Evolutionary conservation across 2,329 filamentous ascomycete genomes (phyloP), one percentile per base, ranked within the genome.

Genomic region (Diplocarpon mali): DNA sequence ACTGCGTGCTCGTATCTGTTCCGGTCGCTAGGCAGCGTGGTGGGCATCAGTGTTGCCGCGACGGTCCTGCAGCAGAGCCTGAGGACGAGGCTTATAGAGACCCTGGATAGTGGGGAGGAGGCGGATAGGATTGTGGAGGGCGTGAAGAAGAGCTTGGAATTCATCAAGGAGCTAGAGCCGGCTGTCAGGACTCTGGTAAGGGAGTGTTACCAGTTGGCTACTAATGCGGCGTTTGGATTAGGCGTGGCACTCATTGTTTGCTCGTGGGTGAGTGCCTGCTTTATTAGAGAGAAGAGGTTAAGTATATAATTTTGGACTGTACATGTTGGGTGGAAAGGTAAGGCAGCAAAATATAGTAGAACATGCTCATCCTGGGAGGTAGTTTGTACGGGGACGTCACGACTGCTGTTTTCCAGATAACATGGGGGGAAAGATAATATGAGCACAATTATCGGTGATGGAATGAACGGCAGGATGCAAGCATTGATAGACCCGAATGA

Each of bases 1-100:
- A 83, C 85, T 13, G 85, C 85, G 7, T 87, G 83, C 61, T 84
- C 79, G 15, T 90, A 90, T 63, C 75, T 90, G 17, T 90, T 90
- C 69, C 78, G 85, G 32, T 82, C 80, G 1, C 69, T 89, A 0
- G 85, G 84, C 10, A 69, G 88, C 44, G 82, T 80, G n/a, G 66
- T 85, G 46, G 75, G 75, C 40, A 78, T 77, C 2, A 79, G 75
- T 2, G 60, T 83, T 43, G 69, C 71, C 27, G 71, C 83, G 1
- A 84, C 83, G 1, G 71, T 85, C 7, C 73, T 87, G 37, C 86
- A 90, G 59, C 77, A 83, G 57, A 69, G 71, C 2, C 67, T 90
- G 15, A 69, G 82, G 13, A 66, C 65, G 2, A 67, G 73, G 38
- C 67, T 90, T 3, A 66, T 68, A 2, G 56, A 61, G 1, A 67